Percentiles rank a stretch among this genome's conserved stretches.
phyloP scores from a whole-genome alignment of 257 asterid genomes.

The Solanum chaucha region DNA sequence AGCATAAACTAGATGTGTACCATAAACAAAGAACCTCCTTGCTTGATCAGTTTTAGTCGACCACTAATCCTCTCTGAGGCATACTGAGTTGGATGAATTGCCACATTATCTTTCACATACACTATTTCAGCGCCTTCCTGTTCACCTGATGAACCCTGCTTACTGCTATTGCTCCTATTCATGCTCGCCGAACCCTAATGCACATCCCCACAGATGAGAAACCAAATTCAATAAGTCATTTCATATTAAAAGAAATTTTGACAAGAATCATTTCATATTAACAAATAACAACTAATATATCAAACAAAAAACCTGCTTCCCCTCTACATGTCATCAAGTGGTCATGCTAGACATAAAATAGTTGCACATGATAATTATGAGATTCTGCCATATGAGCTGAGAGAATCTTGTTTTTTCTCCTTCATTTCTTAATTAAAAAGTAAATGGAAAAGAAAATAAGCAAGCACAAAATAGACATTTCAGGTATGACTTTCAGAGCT shows the following conservation, averaged over 20 bases:
- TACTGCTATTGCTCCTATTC: constrained; percentile 37
- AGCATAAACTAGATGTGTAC: constrained; percentile 21
- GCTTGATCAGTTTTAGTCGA: constrained; percentile 87
- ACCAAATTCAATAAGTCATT: background rate
- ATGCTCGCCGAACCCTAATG: constrained; percentile 60
- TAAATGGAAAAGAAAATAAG: background rate
- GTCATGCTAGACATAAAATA: background rate
- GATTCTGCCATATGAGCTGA: background rate
- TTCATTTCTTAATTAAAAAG: background rate
- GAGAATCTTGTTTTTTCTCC: background rate
- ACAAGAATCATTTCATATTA: background rate
- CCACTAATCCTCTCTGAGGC: constrained; percentile 96
- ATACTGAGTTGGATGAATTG: constrained; percentile 91
- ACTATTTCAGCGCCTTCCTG: constrained; percentile 73
- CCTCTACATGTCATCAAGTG: background rate
- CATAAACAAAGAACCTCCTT: constrained; percentile 66
- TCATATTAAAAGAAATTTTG: background rate
- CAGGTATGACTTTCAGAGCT: background rate
- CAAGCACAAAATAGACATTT: background rate
- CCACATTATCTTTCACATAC: constrained; percentile 78
- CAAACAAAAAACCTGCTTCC: background rate
- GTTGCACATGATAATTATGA: background rate
- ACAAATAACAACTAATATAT: background rate
- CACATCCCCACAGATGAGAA: background rate
- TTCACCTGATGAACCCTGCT: constrained; percentile 47